Evolutionary conservation across 1,139 yeast genomes (phyloP).

Genomic region (Groenewaldozyma auringiensis): DNA sequence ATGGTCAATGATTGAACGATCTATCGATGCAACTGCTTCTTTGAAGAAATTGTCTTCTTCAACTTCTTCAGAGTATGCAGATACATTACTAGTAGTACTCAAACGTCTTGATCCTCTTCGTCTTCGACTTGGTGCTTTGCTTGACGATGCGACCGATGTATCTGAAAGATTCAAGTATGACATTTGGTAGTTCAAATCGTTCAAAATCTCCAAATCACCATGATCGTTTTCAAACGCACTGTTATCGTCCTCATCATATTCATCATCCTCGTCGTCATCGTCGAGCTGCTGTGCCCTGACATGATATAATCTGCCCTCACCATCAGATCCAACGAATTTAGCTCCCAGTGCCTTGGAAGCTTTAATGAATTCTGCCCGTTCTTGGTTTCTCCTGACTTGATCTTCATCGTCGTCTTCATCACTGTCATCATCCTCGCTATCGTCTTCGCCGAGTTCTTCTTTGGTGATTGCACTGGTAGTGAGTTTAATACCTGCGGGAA

Average conservation of each 20-base stretch:
- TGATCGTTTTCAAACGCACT: no score
- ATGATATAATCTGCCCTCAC: conserved; percentile 48
- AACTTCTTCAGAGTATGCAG: conserved; percentile 29
- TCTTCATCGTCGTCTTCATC: conserved; percentile 22
- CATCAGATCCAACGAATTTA: conserved; percentile 48
- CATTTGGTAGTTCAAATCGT: conserved; percentile 47
- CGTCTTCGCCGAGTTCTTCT: conserved; percentile 20
- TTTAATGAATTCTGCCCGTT: conserved; percentile 1
- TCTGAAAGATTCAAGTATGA: conserved; percentile 67
- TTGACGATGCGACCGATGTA: conserved; percentile 46
- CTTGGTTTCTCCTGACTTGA: conserved; percentile 9
- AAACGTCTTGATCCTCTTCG: conserved; percentile 16
- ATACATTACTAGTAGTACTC: conserved; percentile 20
- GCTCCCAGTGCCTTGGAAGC: conserved; percentile 8
- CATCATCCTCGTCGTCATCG: conserved; percentile 41
- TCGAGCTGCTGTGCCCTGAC: no score
- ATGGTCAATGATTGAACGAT: conserved; percentile 82
- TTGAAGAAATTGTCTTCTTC: conserved; percentile 78
- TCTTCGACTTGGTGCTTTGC: conserved; percentile 10
- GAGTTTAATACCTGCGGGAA: conserved; percentile 20
- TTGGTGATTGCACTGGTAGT: conserved; percentile 12
- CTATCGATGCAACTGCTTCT: conserved; percentile 92
- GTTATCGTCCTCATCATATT: conserved; percentile 33
- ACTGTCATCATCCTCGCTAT: conserved; percentile 28
- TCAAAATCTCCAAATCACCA: conserved; percentile 25